phyloP scores from a whole-genome alignment of 148 eudicot species.

The Persicaria tinctoria region DNA sequence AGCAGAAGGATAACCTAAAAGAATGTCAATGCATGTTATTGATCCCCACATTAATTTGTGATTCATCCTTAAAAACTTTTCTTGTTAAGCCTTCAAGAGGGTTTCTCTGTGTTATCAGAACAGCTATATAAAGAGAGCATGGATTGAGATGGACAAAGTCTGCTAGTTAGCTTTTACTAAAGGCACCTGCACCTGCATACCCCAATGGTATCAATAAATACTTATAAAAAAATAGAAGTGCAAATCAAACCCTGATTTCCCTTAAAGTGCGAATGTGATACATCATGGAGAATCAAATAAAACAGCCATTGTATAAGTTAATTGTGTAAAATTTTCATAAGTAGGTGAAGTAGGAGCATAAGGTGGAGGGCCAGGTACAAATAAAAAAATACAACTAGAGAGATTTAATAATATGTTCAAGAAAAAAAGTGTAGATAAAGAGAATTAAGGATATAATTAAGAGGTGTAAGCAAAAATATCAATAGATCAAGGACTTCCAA shows the following conservation, averaged over 20 bases:
- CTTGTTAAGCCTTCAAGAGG: no score
- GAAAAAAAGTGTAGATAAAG: not conserved
- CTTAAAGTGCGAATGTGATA: not conserved
- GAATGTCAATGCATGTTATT: no score
- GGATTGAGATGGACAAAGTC: not conserved
- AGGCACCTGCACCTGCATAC: not conserved
- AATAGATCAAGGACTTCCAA: not conserved
- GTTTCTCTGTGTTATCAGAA: no score
- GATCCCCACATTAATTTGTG: no score
- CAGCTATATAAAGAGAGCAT: not conserved
- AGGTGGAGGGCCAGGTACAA: no score
- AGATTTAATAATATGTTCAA: not conserved
- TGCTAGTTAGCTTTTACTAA: not conserved
- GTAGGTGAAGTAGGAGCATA: not conserved
- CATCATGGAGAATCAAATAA: not conserved
- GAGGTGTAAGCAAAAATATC: not conserved
- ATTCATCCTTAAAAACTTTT: no score
- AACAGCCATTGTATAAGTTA: not conserved
- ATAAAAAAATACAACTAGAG: not conserved
- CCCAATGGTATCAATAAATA: not conserved
- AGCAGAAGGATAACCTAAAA: no score
- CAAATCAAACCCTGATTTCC: not conserved
- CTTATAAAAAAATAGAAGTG: not conserved
- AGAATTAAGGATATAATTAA: not conserved
- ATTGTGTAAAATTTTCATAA: not conserved